These are phyloP conservation scores for Venturiaceae sp. DNA, from an alignment of 2,329 filamentous ascomycete species.

Conservation along the genomic window DNA sequence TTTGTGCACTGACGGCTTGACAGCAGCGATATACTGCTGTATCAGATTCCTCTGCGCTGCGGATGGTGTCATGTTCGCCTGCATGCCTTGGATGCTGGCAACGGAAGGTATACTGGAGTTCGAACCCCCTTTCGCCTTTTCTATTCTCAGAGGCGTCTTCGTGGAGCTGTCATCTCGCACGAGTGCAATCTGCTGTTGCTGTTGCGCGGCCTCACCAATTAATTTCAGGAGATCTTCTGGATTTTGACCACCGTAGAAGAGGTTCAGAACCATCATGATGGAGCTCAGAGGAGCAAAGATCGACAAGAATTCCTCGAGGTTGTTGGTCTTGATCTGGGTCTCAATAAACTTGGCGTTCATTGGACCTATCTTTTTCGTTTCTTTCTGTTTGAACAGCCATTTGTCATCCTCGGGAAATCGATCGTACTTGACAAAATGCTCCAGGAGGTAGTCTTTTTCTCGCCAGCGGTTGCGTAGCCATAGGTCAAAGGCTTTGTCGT, in stretches of 20 bases:
- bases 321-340: slow-evolving; percentile 38
- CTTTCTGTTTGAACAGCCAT: slow-evolving; percentile 11
- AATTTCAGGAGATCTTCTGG: slow-evolving; percentile 5
- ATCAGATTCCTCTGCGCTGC: slow-evolving; percentile 2
- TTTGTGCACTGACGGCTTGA: background rate
- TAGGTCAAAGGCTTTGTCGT: slow-evolving; percentile 62
- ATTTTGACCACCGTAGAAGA: slow-evolving; percentile 26
- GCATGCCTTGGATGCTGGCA: background rate
- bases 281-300: slow-evolving; percentile 42
- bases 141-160: background rate
- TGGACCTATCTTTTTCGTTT: slow-evolving; percentile 11
- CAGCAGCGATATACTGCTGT: slow-evolving; percentile 6
- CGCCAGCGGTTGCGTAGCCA: slow-evolving; percentile 86
- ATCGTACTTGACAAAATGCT: slow-evolving; percentile 64
- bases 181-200: background rate
- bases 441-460: slow-evolving; percentile 84
- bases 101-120: background rate
- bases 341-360: slow-evolving; percentile 33
- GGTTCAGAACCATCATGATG: slow-evolving; percentile 37
- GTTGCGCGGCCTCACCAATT: slow-evolving; percentile 3
- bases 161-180: background rate
- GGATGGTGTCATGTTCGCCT: slow-evolving; percentile 1
- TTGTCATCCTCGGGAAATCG: slow-evolving; percentile 63
- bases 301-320: slow-evolving; percentile 41
- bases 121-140: background rate